Evolutionary conservation across 352 stramenopile genomes (phyloP), one percentile per base, ranked within the genome.

Genomic region (Phytophthora cactorum): DNA sequence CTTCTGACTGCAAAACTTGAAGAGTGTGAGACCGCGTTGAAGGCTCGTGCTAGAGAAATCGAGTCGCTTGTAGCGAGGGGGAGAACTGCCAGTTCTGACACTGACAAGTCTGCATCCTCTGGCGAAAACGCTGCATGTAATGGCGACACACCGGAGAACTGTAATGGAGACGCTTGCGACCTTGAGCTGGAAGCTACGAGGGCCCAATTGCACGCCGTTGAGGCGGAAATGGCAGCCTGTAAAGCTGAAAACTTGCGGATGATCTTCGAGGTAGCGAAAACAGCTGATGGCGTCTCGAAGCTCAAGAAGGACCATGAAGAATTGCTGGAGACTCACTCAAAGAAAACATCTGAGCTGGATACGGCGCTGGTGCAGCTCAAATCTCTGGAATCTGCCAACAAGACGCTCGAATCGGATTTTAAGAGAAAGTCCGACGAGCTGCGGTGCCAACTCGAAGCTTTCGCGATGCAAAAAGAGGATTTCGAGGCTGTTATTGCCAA

Each of bases 171-270:
- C 3, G n/a, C 27, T 25, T 59, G 25, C 29, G 54, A 59, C 17
- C 54, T 73, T 3, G 61, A 70, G 28, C 55, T 88, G 3, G 67
- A 77, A 52, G 57, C 66, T 17, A 73, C 75, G 7, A 82, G 63
- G 28, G 49, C 54, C 17, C 72, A 67, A 17, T 27, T 88, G 29
- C 64, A 84, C 31, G 74, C 75, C 22, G 50, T 70, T 5, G 70
- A 88, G 45, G 60, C 74, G 14, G 80, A 91, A 65, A 78, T 92
- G 60, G 63, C 67, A 31, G 72, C 80, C 2, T 79, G 87, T 47
- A 89, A 91, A 68, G 75, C 78, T 12, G 86, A 94, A 54, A 94
- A 94, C 50, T 61, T 85, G 44, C 81, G 84, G 0, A 90, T 92
- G 84, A 72, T 89, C 12, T 92, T 92, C 57, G 82, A 92, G 31